phyloP scores from a whole-genome alignment of 306 rosid genomes.

The Cicer pinnatifidum region DNA sequence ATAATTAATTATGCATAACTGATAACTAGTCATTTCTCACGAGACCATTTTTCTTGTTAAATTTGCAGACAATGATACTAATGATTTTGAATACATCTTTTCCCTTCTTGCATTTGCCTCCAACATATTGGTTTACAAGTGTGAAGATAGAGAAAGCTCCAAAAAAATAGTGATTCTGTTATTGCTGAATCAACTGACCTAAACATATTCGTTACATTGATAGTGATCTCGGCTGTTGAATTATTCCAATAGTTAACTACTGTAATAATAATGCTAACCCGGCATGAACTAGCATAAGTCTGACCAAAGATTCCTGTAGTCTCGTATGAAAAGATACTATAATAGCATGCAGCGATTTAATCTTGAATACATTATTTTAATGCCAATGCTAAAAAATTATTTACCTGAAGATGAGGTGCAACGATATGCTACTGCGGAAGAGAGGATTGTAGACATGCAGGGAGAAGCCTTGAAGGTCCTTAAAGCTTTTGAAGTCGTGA shows the following conservation, averaged over 20 bases:
- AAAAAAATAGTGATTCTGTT: no score
- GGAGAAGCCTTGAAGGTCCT: conserved; percentile 88
- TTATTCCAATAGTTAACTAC: background rate
- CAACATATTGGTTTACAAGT: no score
- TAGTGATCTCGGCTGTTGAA: background rate
- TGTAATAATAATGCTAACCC: background rate
- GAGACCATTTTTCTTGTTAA: no score
- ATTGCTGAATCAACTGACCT: background rate
- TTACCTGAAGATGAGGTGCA: conserved; percentile 73
- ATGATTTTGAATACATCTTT: no score
- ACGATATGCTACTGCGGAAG: conserved; percentile 64
- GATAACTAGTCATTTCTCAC: background rate
- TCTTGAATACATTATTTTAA: conserved; percentile 35
- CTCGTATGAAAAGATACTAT: conserved; percentile 6
- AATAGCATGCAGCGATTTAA: conserved; percentile 23
- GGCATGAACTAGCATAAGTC: background rate
- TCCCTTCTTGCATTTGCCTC: no score
- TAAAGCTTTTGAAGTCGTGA: conserved; percentile 81
- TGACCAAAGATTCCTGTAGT: background rate
- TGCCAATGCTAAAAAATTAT: conserved; percentile 42
- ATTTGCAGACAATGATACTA: no score
- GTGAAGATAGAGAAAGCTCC: no score
- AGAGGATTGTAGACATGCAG: conserved; percentile 90
- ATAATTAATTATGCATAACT: background rate
- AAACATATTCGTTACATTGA: background rate